A percentile compares a stretch with the other conserved stretches of the same genome.
phyloP scores from a whole-genome alignment of 139 green algal species.

The Coelastrella sp. region DNA sequence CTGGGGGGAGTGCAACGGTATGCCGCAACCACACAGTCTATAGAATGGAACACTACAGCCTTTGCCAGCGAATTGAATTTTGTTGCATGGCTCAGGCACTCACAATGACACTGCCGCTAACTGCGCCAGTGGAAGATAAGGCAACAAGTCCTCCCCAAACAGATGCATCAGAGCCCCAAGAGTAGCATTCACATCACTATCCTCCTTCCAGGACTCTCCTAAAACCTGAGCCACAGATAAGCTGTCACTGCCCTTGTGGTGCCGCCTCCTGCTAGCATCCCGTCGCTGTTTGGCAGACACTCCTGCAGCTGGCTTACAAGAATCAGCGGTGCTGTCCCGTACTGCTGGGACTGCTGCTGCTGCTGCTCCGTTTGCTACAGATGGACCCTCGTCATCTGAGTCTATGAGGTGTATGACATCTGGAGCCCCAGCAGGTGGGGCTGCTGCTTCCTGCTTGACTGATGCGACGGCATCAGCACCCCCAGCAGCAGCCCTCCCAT shows the following conservation, averaged over 20 bases:
- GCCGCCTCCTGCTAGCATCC: neutral
- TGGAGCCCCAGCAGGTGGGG: no score
- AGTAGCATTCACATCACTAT: conserved; percentile 52
- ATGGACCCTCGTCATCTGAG: no score
- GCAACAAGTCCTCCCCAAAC: conserved; percentile 60
- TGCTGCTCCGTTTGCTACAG: neutral
- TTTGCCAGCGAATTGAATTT: neutral
- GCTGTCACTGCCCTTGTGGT: conserved; percentile 1
- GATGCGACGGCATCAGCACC: no score
- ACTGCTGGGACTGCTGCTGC: conserved; percentile 5
- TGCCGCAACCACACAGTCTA: neutral
- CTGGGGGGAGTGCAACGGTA: no score
- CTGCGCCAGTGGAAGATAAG: conserved; percentile 53
- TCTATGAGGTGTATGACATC: no score
- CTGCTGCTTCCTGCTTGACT: no score
- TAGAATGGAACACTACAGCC: neutral
- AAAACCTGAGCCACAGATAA: conserved; percentile 44
- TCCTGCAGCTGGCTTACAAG: no score
- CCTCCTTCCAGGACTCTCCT: conserved; percentile 60
- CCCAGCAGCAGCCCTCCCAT: no score
- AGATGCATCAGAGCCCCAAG: conserved; percentile 53
- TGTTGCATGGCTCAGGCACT: neutral
- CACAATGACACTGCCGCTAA: conserved; percentile 31
- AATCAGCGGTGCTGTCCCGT: neutral
- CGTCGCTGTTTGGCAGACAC: no score